Evolutionary conservation across 2,329 filamentous ascomycete species (phyloP), one percentile per base, ranked within the genome.

Genomic region (Dendrostoma leiphaemia): DNA sequence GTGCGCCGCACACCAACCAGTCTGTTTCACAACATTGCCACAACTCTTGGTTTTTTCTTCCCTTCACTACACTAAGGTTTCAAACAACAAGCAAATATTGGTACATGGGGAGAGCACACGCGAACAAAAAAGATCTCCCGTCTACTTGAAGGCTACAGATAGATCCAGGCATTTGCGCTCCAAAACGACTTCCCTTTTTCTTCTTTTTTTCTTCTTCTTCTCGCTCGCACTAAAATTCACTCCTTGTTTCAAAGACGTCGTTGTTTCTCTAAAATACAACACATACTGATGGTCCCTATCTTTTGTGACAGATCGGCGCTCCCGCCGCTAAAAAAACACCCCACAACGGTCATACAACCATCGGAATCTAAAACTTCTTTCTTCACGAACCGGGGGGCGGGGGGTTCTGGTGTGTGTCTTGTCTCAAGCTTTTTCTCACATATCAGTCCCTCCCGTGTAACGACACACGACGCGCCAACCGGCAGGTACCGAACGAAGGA

Each of bases 221-320:
- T 59, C 58, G 54, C 54, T 54, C 58, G 53, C 58, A n/a, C 41
- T 44, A 43, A 48, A 56, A 49, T 54, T 57, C 43, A 55, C 43
- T 34, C 26, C 40, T n/a, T 34, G 26, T 40, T 31, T 37, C 43
- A 37, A 26, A 23, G n/a, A n/a, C 10, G n/a, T 38, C 41, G 40
- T 52, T 48, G 17, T 17, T 29, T 40, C 10, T 15, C 24, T 13
- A 47, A 19, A 37, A 56, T 41, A 48, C 23, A 28, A 47, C n/a
- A 48, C 23, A 51, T 58, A 60, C 59, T 59, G 49, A 62, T 57
- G 45, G 19, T 50, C 19, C 46, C 37, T 43, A 24, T 17, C 49
- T 58, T 58, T 41, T 62, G 63, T 60, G 57, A 64, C 62, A 57
- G 59, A 60, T 55, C 59, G 57, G 55, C 55, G 35, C 32, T 5